These are phyloP conservation scores for Ustilago lituana DNA, from an alignment of 1,284 basidiomycete species.

Conservation along the genomic window DNA sequence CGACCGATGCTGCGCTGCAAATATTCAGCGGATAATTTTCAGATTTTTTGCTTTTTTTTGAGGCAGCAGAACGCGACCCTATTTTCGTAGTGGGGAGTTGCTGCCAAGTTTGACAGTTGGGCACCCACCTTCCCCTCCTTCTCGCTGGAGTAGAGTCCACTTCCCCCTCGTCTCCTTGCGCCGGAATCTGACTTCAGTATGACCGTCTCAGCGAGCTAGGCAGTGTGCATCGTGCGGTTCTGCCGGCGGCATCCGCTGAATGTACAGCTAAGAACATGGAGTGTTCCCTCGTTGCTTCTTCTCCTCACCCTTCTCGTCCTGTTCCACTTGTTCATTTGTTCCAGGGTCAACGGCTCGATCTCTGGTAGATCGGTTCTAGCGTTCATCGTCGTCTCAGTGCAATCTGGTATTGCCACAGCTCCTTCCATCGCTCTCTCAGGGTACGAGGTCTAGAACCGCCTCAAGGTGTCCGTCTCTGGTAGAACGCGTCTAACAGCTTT, in stretches of 20 bases:
- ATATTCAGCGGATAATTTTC: not conserved
- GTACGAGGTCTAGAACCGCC: not conserved
- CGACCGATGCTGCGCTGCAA: not conserved
- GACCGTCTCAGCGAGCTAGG: too few species aligned
- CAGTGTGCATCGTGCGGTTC: too few species aligned
- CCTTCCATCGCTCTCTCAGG: not conserved
- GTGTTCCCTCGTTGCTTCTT: slow-evolving; percentile 1
- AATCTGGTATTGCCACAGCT: slow-evolving; percentile 31
- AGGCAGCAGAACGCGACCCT: slow-evolving; percentile 14
- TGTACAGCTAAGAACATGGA: too few species aligned
- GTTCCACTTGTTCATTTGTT: not conserved
- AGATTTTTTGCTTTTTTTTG: not conserved
- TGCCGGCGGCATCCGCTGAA: too few species aligned
- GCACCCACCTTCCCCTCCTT: too few species aligned
- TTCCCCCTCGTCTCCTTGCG: too few species aligned
- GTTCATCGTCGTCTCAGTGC: slow-evolving; percentile 2
- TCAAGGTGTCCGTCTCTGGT: slow-evolving; percentile 13
- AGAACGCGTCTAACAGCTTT: not conserved
- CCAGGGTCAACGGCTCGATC: slow-evolving; percentile 13
- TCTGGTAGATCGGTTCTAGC: slow-evolving; percentile 24
- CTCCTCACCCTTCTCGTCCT: slow-evolving; percentile 4
- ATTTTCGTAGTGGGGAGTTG: not conserved
- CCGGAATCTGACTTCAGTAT: too few species aligned
- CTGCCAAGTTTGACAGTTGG: slow-evolving; percentile 38
- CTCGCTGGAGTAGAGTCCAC: slow-evolving; percentile 11